Evolutionary conservation across 306 rosid genomes (phyloP), one percentile per base, ranked within the genome.

Genomic region (Oxytropis ochrocephala): DNA sequence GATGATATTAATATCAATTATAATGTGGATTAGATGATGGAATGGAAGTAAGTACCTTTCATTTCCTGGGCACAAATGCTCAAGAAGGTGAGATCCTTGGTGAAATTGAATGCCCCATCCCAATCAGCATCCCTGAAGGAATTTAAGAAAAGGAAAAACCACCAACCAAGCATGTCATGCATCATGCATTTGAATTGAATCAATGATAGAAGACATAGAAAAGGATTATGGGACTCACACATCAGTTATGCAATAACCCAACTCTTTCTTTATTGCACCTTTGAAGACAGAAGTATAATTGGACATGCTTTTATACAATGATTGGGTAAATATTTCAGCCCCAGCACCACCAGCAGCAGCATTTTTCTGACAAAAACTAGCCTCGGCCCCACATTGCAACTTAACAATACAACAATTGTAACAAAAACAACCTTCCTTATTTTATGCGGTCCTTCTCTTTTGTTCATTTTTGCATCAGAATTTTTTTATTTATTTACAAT

Each of bases 91-190:
- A 84, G 73, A 65, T 85, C 86, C 10, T 82, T 75, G 19, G 89
- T 71, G 84, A 94, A 94, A 87, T 91, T 88, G 80, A 94, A 94
- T 1, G 99, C 96, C 5, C 75, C 97, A 73, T 88, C 71, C 89
- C 89, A 94, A 43, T 94, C 99, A 57, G 75, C 81, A 5, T 88
- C 86, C 74, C 99, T 94, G 76, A 30, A 85, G 19, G n/a, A 21
- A 33, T 33, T 3, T 70, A 67, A 33, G 10, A 52, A 29, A 29
- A 27, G n/a, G n/a, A 38, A 1, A 1, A 38, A 11, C 5, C 19
- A 19, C 16, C 5, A n/a, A n/a, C n/a, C n/a, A 5, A 27, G 16
- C n/a, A 59, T 72, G 30, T 12, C 4, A 47, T 8, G 36, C 36
- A 32, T 32, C 6, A 32, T 4, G 39, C 10, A 21, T 18, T 35